phyloP scores from a whole-genome alignment of 2,329 filamentous ascomycete species.

The Beauveria scarabaeidicola region DNA sequence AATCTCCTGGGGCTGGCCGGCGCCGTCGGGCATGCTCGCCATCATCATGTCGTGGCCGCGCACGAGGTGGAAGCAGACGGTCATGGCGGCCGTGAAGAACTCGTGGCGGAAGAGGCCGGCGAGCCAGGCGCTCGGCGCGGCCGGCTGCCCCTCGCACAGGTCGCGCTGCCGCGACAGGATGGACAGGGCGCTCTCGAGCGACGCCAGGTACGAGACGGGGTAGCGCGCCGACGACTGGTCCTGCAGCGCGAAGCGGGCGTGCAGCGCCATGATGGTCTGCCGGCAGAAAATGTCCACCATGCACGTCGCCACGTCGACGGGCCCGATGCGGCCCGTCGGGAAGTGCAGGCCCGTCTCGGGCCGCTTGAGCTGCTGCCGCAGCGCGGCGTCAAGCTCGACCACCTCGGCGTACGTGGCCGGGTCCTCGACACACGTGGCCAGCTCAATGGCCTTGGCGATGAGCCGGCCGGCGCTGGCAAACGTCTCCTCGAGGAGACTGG shows the following conservation, averaged over 20 bases:
- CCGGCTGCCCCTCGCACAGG: slow-evolving; percentile 5
- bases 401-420: slow-evolving; percentile 4
- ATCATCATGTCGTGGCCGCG: slow-evolving; percentile 3
- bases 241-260: slow-evolving; percentile 9
- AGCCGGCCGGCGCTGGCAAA: background rate
- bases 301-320: slow-evolving; percentile 7
- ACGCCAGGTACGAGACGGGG: slow-evolving; percentile 10
- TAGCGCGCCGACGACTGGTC: background rate
- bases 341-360: slow-evolving; percentile 8
- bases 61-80: slow-evolving; percentile 11
- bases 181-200: slow-evolving; percentile 11
- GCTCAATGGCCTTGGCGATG: slow-evolving; percentile 2
- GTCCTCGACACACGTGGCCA: background rate
- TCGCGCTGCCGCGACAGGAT: slow-evolving; percentile 9
- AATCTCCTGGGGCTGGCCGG: slow-evolving; percentile 8
- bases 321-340: background rate
- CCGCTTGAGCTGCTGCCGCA: slow-evolving; percentile 5
- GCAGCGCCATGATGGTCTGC: slow-evolving; percentile 10
- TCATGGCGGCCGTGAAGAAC: slow-evolving; percentile 13
- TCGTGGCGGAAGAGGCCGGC: slow-evolving; percentile 11
- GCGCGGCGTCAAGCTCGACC: slow-evolving; percentile 5
- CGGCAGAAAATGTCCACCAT: slow-evolving; percentile 12
- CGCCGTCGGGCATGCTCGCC: background rate
- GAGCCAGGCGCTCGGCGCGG: slow-evolving; percentile 5
- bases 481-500: background rate